Evolutionary conservation across 2,329 filamentous ascomycete genomes (phyloP), one percentile per base, ranked within the genome.

Genomic region (Phaeosphaeria sp.): DNA sequence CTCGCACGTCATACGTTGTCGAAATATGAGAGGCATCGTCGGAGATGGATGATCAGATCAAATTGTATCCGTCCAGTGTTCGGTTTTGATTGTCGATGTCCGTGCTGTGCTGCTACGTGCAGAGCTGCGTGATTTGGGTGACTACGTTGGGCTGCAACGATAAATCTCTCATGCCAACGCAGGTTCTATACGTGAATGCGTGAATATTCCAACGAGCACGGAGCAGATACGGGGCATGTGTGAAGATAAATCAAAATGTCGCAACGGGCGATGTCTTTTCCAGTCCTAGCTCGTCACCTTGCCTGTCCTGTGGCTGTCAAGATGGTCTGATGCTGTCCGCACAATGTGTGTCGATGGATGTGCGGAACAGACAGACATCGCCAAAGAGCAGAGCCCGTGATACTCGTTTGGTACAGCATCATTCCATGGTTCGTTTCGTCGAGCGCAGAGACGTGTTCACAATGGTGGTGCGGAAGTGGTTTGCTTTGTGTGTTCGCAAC

Each of bases 201-300:
- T 42, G 55, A 56, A 53, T 43, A 54, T 56, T 49, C 24, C 45
- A 33, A 48, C 57, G 55, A 56, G 46, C 57, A 57, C 59, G 53
- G 56, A 56, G 24, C 27, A 20, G 33, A 52, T 18, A 11, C 7
- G 17, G 46, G n/a, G 22, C 24, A 48, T 48, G 24, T 33, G 42
- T 44, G 22, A 36, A 17, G 17, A 9, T 20, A 17, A 11, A 46
- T 9, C 6, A 18, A 17, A 45, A 17, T 46, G 6, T 24, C 40
- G 18, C 40, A 6, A 46, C 13, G 15, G 44, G 2, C 8, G 20
- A 27, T 24, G 22, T 27, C 11, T 13, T 36, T 36, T 36, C n/a
- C 44, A 17, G 17, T 25, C 8, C 20, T 22, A 22, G 22, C n/a
- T n/a, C n/a, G n/a, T n/a, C n/a, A n/a, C n/a, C 44, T 24, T 46